Percentiles rank a stretch among this genome's conserved stretches.
Conservation (phyloP, 1,139 yeast genomes). For the Kodamaea plutei region DNA sequence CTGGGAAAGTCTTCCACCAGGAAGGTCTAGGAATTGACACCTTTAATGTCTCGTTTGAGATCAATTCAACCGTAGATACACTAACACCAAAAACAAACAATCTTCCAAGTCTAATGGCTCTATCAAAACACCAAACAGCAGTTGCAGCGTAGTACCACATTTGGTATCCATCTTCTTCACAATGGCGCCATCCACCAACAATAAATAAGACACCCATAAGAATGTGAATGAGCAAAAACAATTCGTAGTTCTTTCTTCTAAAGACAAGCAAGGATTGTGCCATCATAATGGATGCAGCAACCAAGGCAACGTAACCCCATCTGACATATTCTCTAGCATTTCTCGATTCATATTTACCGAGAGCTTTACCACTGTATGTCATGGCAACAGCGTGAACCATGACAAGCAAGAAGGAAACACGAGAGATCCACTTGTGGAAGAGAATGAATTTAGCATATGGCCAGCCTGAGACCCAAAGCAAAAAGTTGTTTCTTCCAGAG, state of each 20-base stretch:
- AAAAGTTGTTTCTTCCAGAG: constrained; percentile 65
- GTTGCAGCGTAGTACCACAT: constrained; percentile 49
- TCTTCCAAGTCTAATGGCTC: constrained; percentile 49
- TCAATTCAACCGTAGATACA: constrained; percentile 45
- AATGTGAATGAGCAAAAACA: constrained; percentile 58
- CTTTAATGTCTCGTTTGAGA: constrained; percentile 44
- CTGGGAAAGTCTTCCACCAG: constrained; percentile 39
- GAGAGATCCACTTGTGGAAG: constrained; percentile 64
- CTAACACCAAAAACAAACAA: constrained; percentile 46
- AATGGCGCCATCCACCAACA: constrained; percentile 60
- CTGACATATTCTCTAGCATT: constrained; percentile 35
- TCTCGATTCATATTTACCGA: constrained; percentile 35
- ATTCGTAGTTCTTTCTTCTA: constrained; percentile 59
- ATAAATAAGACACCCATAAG: constrained; percentile 53
- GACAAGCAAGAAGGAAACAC: constrained; percentile 34
- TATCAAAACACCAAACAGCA: constrained; percentile 64
- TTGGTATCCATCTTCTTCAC: constrained; percentile 38
- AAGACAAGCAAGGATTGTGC: constrained; percentile 48
- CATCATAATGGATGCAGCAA: constrained; percentile 36
- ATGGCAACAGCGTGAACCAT: constrained; percentile 51
- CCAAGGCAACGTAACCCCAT: constrained; percentile 54
- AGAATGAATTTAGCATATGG: constrained; percentile 55
- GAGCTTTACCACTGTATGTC: constrained; percentile 32
- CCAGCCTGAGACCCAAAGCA: constrained; percentile 67
- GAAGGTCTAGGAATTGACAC: constrained; percentile 33